Evolutionary conservation across 2,329 filamentous ascomycete genomes (phyloP), one percentile per base, ranked within the genome.

Genomic region (Fusarium redolens): DNA sequence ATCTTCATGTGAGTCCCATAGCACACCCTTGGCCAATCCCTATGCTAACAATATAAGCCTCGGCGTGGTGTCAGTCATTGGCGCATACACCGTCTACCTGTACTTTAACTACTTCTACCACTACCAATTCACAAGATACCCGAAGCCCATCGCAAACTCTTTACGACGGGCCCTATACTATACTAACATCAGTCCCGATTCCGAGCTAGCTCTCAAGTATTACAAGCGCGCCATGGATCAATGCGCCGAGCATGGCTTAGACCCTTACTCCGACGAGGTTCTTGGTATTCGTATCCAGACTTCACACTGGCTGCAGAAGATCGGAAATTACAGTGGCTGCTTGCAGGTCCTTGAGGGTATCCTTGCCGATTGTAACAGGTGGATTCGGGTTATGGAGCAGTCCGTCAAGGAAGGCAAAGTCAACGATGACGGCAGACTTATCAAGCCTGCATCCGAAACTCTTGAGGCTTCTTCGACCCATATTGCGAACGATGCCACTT

Each of bases 181-280:
- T 82, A 93, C 92, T 73, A 95, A 96, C 78, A 89, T 92, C 72
- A 86, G 90, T 43, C 88, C 92, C 8, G 92, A 97, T 66, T 90
- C 93, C 5, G 88, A 92, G 65, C 87, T 92, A 61, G 95, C 96
- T 2, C 86, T 97, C 66, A 92, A 94, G 75, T 94, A 94, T 81
- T 98, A 97, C 81, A 91, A 91, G 77, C 88, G 92, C 73, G 95
- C 95, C 6, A 85, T 98, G 64, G 86, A 91, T 70, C 87, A 92
- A 57, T 94, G 94, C 64, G 85, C 91, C 55, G 91, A 94, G 77
- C 79, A 92, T 56, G 90, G 91, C 1, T 89, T 99, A 84, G 94
- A 98, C 79, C 94, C 93, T 0, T 97, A 95, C 80, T 95, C 93
- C 7, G 93, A 98, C 76, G 95, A 98, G 80, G 92, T 98, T 38